Evolutionary conservation across 2,329 filamentous ascomycete species (phyloP).

Genomic region (Colletotrichum limetticola): DNA sequence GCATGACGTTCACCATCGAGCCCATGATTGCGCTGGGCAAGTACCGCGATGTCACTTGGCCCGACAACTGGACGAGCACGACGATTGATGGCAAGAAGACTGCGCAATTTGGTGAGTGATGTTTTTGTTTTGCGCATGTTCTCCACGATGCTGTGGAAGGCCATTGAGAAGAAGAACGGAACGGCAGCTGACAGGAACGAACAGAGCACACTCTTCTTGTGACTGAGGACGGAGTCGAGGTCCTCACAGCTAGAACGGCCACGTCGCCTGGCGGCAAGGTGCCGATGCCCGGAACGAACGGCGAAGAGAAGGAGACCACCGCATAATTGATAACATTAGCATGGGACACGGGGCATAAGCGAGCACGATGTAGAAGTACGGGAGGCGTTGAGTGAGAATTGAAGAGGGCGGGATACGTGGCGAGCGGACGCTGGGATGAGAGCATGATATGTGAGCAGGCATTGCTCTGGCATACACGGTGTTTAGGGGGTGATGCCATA

Average conservation of each 20-base stretch:
- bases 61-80: slow-evolving; percentile 97
- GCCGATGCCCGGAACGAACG: slow-evolving; percentile 60
- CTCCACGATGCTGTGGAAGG: background rate
- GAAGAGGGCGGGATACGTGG: background rate
- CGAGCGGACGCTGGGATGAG: background rate
- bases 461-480: background rate
- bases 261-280: slow-evolving; percentile 82
- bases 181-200: slow-evolving; percentile 37
- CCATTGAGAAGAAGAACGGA: slow-evolving; percentile 45
- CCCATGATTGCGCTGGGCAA: slow-evolving; percentile 97
- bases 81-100: slow-evolving; percentile 90
- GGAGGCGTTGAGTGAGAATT: slow-evolving; percentile 15
- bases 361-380: background rate
- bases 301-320: slow-evolving; percentile 27
- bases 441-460: background rate
- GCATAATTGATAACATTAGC: slow-evolving; percentile 7
- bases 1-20: slow-evolving; percentile 99
- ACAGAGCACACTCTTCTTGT: slow-evolving; percentile 85
- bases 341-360: slow-evolving; percentile 1
- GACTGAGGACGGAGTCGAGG: slow-evolving; percentile 83
- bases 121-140: too few relatives aligned
- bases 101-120: slow-evolving; percentile 85
- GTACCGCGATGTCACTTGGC: slow-evolving; percentile 94
- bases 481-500: background rate
- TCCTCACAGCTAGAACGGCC: slow-evolving; percentile 78